Percentiles rank a stretch among this genome's conserved stretches.
phyloP scores from a whole-genome alignment of 768 basidiomycete genomes.

The Trametes villosa region DNA sequence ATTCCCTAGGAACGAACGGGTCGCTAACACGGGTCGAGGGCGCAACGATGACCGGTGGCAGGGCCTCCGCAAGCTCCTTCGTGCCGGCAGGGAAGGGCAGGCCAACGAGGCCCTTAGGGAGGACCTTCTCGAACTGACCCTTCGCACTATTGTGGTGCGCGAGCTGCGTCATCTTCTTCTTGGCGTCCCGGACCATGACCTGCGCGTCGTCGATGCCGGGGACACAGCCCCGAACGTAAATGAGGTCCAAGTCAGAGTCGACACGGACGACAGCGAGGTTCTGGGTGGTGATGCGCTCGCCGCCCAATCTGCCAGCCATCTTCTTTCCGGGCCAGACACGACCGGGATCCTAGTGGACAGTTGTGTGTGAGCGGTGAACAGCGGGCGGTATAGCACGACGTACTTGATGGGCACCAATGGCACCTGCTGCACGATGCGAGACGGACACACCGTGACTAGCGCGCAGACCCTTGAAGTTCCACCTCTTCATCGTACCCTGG shows the following conservation, averaged over 20 bases:
- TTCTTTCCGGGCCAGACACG: conserved; percentile 97
- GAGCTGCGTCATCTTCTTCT: conserved; percentile 76
- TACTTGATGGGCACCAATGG: conserved; percentile 95
- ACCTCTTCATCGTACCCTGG: conserved; percentile 95
- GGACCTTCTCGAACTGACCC: conserved; percentile 73
- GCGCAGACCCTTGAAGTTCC: conserved; percentile 88
- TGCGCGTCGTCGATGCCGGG: conserved; percentile 90
- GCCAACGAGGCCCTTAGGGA: conserved; percentile 81
- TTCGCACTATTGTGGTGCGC: conserved; percentile 69
- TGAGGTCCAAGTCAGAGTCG: conserved; percentile 82
- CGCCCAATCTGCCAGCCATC: conserved; percentile 96
- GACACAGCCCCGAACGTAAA: conserved; percentile 90
- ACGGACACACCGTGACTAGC: conserved; percentile 97
- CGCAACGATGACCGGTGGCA: conserved; percentile 70
- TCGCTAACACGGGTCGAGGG: conserved; percentile 67
- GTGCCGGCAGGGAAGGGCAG: conserved; percentile 95
- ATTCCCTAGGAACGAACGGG: conserved; percentile 79
- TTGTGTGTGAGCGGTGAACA: conserved; percentile 1
- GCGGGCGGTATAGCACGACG: conserved; percentile 24
- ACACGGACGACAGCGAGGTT: conserved; percentile 90
- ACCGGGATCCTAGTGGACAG: conserved; percentile 78
- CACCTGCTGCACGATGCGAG: conserved; percentile 91
- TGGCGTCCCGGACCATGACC: conserved; percentile 85
- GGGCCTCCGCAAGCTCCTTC: conserved; percentile 65
- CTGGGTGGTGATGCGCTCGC: conserved; percentile 77